phyloP scores from a whole-genome alignment of 768 basidiomycete genomes.

The Leccinellum albellum region DNA sequence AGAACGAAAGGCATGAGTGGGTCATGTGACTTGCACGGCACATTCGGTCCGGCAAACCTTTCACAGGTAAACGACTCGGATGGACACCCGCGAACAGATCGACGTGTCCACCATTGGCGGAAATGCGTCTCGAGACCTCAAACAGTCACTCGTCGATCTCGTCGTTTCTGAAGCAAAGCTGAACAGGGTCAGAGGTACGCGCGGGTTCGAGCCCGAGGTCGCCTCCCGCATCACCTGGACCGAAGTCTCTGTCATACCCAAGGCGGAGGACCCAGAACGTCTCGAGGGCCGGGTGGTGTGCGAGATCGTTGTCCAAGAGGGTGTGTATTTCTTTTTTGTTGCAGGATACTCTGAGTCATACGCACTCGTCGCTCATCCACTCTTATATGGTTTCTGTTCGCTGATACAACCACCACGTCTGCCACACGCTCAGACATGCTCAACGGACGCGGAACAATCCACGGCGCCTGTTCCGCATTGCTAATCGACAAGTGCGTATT shows the following conservation, averaged over 20 bases:
- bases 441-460: constrained; percentile 44
- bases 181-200: constrained; percentile 7
- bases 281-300: constrained; percentile 44
- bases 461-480: constrained; percentile 54
- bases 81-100: constrained; percentile 14
- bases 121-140: constrained; percentile 27
- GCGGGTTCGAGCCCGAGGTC: constrained; percentile 23
- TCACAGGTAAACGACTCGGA: too few relatives aligned
- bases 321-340: constrained; percentile 20
- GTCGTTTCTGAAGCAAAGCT: constrained; percentile 8
- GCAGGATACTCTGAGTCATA: background rate
- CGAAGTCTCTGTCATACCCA: constrained; percentile 41
- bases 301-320: constrained; percentile 42
- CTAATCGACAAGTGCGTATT: constrained; percentile 48
- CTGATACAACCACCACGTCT: too few relatives aligned
- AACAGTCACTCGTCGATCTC: constrained; percentile 23
- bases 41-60: background rate
- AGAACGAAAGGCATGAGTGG: too few relatives aligned
- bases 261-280: constrained; percentile 43
- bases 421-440: constrained; percentile 45
- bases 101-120: constrained; percentile 24
- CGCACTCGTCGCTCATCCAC: background rate
- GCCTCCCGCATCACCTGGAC: constrained; percentile 30
- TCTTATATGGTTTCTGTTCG: too few relatives aligned
- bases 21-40: background rate